These are phyloP conservation scores for Curvularia lunata DNA, from an alignment of 2,329 filamentous ascomycete species.

Conservation along the genomic window DNA sequence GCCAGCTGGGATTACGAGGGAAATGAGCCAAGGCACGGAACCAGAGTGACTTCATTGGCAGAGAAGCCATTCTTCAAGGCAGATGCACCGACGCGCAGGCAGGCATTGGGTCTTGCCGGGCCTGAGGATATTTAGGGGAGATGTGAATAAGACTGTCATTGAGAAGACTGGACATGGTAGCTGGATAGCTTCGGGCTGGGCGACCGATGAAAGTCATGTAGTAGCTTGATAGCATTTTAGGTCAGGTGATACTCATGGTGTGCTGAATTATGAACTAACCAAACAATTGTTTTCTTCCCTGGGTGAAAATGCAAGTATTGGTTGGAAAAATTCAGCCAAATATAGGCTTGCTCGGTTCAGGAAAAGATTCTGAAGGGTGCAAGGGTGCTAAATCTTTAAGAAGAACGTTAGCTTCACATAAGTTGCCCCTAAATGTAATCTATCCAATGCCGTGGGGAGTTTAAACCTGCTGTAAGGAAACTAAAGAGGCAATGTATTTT, in stretches of 20 bases:
- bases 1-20: slow-evolving; percentile 77
- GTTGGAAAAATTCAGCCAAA: no score
- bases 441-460: no score
- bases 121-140: slow-evolving; percentile 58
- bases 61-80: slow-evolving; percentile 74
- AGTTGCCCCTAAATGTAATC: no score
- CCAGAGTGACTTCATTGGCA: slow-evolving; percentile 71
- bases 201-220: neutral
- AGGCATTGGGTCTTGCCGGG: slow-evolving; percentile 69
- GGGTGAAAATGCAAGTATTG: no score
- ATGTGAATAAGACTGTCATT: no score
- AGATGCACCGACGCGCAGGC: slow-evolving; percentile 68
- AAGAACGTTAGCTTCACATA: no score
- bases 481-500: no score
- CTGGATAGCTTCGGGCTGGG: neutral
- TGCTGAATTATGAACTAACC: neutral
- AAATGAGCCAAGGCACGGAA: slow-evolving; percentile 71
- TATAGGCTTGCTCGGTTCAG: no score
- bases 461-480: no score
- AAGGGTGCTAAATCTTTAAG: no score
- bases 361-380: no score
- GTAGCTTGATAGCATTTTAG: neutral
- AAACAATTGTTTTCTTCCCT: neutral
- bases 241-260: neutral
- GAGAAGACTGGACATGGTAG: neutral